Evolutionary conservation across 2,329 filamentous ascomycete genomes (phyloP), one percentile per base, ranked within the genome.

Genomic region (Drechslerella coelobrocha): DNA sequence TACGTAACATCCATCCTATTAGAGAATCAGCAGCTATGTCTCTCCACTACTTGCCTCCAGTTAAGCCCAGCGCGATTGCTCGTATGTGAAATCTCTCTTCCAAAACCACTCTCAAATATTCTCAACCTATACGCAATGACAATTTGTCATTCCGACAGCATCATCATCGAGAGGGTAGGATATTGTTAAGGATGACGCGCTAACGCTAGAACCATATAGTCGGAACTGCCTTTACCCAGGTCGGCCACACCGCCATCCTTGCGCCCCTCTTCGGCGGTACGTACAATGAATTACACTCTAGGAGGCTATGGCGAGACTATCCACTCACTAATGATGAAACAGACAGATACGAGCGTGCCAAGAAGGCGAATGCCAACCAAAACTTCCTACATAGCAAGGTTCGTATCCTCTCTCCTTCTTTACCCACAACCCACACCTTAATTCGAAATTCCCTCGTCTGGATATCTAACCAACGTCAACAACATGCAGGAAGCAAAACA

Each of bases 11-110:
- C 73, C 60, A 50, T 66, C 47, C n/a, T 14, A 26, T 26, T 26
- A 61, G 27, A 48, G 37, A 34, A 8, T 71, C 88, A 85, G 34
- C 8, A 61, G 52, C 45, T 41, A 72, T 72, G 68, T 72, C 68
- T 65, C 50, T 73, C 37, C 66, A 76, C 41, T 76, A 89, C 79
- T 84, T 90, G 61, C 88, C 88, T 75, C 84, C 92, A 76, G 94
- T 99, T 79, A 97, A 97, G 89, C 94, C 94, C 76, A 97, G 92
- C 78, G 93, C 94, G 78, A 96, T 99, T 79, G 94, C 93, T 78
- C 87, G 68, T 72, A 65, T 23, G 68, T 72, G 41, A 21, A 23
- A 23, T 31, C 9, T 14, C 6, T 21, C 2, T 1, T 41, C 29
- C 19, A n/a, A 27, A 52, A 10, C 48, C 19, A 52, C 27, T 17